phyloP scores from a whole-genome alignment of 2,329 filamentous ascomycete species.

The Lizonia empirigonia region DNA sequence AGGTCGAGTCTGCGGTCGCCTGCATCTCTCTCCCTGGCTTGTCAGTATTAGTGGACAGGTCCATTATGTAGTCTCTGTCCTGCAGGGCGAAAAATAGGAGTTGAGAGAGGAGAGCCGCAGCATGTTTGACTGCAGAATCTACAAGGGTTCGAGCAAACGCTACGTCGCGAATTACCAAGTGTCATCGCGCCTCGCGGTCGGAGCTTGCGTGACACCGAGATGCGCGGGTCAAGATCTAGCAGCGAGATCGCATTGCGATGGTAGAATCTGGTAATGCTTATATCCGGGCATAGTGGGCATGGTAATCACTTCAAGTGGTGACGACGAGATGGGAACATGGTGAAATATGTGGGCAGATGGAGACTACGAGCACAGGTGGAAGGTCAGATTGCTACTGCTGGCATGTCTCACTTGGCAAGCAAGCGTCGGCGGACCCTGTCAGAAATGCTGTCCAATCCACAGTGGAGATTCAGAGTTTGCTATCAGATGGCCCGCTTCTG shows the following conservation, averaged over 20 bases:
- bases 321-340: neutral
- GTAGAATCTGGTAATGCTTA: neutral
- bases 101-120: slow-evolving; percentile 10
- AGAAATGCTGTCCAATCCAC: neutral
- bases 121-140: slow-evolving; percentile 8
- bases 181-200: slow-evolving; percentile 5
- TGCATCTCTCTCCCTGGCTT: slow-evolving; percentile 8
- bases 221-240: slow-evolving; percentile 1
- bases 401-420: slow-evolving; percentile 10
- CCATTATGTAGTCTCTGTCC: slow-evolving; percentile 8
- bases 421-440: slow-evolving; percentile 2
- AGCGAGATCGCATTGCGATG: neutral
- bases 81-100: neutral
- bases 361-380: neutral
- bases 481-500: neutral
- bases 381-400: neutral
- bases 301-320: neutral
- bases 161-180: slow-evolving; percentile 7
- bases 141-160: slow-evolving; percentile 1
- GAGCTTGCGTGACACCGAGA: slow-evolving; percentile 5
- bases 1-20: slow-evolving; percentile 1
- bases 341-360: neutral
- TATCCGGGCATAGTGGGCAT: neutral
- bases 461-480: neutral
- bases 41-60: slow-evolving; percentile 9